These are phyloP conservation scores for Aspergillus sp. DNA, from an alignment of 2,329 filamentous ascomycete species.

Conservation along the genomic window DNA sequence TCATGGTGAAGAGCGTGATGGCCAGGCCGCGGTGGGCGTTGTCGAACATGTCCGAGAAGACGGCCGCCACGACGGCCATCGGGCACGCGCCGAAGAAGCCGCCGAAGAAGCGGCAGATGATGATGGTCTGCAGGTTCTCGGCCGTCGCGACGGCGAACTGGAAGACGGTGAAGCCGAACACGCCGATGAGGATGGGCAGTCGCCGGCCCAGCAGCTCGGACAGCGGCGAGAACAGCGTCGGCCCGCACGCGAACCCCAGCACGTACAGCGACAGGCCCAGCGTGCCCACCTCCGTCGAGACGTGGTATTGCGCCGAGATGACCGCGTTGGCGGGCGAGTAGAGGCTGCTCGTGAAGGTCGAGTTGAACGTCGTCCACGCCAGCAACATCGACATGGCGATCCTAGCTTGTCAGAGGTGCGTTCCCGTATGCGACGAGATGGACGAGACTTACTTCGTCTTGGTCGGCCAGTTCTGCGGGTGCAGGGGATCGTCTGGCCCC, in stretches of 20 bases:
- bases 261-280: constrained; percentile 48
- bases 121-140: constrained; percentile 35
- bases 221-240: constrained; percentile 61
- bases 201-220: constrained; percentile 59
- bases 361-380: constrained; percentile 52
- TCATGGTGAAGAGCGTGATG: constrained; percentile 51
- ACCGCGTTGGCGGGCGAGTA: constrained; percentile 65
- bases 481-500: neutral
- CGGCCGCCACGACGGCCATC: constrained; percentile 40
- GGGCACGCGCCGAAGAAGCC: constrained; percentile 44
- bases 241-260: constrained; percentile 53
- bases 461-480: neutral
- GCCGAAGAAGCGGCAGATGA: constrained; percentile 45
- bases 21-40: constrained; percentile 34
- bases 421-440: neutral
- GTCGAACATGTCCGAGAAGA: constrained; percentile 49
- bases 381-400: constrained; percentile 29
- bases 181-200: constrained; percentile 45
- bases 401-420: too few species aligned
- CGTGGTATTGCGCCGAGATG: constrained; percentile 59
- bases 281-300: constrained; percentile 45
- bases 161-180: constrained; percentile 43
- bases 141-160: constrained; percentile 43
- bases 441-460: neutral
- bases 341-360: constrained; percentile 61